Conservation (phyloP, 1,139 yeast species). For the Scheffersomyces quercinus region DNA sequence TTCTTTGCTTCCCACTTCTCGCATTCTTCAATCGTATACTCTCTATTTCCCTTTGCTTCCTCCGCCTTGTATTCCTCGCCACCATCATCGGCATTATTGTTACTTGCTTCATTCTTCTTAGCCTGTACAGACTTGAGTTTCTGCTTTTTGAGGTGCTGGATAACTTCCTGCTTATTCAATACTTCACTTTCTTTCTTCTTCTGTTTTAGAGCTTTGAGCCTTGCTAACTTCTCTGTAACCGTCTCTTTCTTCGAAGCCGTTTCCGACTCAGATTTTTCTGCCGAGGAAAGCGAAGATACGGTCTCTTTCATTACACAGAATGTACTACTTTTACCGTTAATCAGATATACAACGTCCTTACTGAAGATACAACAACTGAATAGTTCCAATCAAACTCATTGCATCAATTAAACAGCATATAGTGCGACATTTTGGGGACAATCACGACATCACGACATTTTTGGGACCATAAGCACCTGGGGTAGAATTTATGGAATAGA, state of each 20-base stretch:
- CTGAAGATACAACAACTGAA: too few relatives aligned
- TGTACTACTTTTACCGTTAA: too few relatives aligned
- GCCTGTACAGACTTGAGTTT: slow-evolving; percentile 9
- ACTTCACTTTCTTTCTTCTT: slow-evolving; percentile 18
- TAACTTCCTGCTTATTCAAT: slow-evolving; percentile 22
- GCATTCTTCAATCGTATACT: slow-evolving; percentile 67
- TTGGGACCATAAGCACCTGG: too few relatives aligned
- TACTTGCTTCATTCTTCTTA: slow-evolving; percentile 3
- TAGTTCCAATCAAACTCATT: too few relatives aligned
- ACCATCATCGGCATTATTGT: slow-evolving; percentile 3
- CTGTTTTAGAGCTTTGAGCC: slow-evolving; percentile 15
- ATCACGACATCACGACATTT: too few relatives aligned
- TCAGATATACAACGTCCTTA: too few relatives aligned
- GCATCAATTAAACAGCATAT: too few relatives aligned
- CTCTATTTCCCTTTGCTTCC: slow-evolving; percentile 49
- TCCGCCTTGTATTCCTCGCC: slow-evolving; percentile 24
- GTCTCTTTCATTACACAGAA: too few relatives aligned
- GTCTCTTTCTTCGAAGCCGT: neutral
- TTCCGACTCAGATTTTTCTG: neutral
- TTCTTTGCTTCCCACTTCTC: slow-evolving; percentile 62
- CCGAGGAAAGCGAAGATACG: too few relatives aligned
- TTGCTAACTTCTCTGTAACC: slow-evolving; percentile 7
- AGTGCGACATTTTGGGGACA: too few relatives aligned
- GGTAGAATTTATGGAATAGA: too few relatives aligned
- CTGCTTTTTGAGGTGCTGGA: slow-evolving; percentile 14